These are phyloP conservation scores for Auxenochlorella protothecoides DNA, from an alignment of 139 green algal genomes.

Conservation along the genomic window DNA sequence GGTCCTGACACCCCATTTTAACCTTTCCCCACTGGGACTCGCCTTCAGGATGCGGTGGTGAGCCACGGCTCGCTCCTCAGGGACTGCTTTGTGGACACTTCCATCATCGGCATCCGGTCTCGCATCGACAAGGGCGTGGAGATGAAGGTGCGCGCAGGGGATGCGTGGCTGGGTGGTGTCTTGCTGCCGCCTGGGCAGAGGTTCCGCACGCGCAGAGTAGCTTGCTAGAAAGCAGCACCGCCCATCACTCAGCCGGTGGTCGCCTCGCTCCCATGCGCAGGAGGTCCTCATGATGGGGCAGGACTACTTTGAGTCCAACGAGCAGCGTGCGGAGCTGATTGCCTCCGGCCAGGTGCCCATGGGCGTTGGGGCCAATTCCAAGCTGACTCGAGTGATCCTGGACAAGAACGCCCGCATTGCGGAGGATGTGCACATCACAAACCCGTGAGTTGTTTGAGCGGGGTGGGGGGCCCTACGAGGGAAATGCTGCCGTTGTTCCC, in stretches of 20 bases:
- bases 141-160: constrained; percentile 32
- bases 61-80: constrained; percentile 68
- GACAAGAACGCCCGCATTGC: constrained; percentile 99
- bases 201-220: too few relatives aligned
- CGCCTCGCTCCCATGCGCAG: constrained; percentile 26
- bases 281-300: constrained; percentile 89
- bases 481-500: neutral
- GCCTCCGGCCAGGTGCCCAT: constrained; percentile 72
- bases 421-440: constrained; percentile 74
- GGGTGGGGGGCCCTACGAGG: neutral
- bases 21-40: constrained; percentile 24
- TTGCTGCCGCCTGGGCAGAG: too few relatives aligned
- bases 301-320: constrained; percentile 95
- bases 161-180: too few relatives aligned
- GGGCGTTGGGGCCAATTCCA: constrained; percentile 69
- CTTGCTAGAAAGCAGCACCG: too few relatives aligned
- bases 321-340: constrained; percentile 50
- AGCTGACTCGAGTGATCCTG: constrained; percentile 89
- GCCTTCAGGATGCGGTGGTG: constrained; percentile 75
- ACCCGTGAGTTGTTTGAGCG: constrained; percentile 50
- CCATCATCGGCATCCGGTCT: constrained; percentile 89
- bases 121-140: constrained; percentile 39
- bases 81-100: constrained; percentile 72
- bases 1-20: too few relatives aligned
- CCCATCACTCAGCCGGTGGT: too few relatives aligned